Evolutionary conservation across 768 basidiomycete genomes (phyloP).

Genomic region (Asterophora lycoperdoides): DNA sequence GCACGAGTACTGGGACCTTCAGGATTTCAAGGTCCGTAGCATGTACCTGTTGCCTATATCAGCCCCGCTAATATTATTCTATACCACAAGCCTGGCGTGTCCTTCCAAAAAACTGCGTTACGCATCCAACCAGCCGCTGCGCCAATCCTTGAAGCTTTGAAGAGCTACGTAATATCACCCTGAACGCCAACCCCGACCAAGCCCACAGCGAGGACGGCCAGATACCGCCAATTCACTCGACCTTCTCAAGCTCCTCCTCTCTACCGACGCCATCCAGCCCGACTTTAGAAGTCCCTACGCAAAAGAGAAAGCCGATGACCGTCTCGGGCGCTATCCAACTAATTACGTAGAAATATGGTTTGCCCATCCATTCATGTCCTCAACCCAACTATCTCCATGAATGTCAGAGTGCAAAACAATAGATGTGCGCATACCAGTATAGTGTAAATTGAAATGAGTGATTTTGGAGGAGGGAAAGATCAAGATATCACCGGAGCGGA

Average conservation of each 20-base stretch:
- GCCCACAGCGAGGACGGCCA: not conserved
- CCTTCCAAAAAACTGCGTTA: slow-evolving; percentile 65
- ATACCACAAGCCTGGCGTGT: slow-evolving; percentile 78
- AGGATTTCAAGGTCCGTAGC: slow-evolving; percentile 59
- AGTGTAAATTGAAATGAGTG: slow-evolving; percentile 24
- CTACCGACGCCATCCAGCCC: slow-evolving; percentile 47
- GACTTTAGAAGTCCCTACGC: too few species aligned
- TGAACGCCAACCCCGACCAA: not conserved
- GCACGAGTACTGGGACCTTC: slow-evolving; percentile 77
- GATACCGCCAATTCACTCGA: slow-evolving; percentile 41
- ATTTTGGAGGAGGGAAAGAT: slow-evolving; percentile 20
- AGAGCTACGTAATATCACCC: slow-evolving; percentile 30
- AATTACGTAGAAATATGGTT: too few species aligned
- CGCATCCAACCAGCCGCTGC: slow-evolving; percentile 45
- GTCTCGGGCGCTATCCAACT: too few species aligned
- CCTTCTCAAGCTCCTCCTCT: slow-evolving; percentile 52
- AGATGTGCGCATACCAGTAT: slow-evolving; percentile 16
- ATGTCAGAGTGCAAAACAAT: slow-evolving; percentile 19
- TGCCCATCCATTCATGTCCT: not conserved
- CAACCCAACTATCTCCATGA: not conserved
- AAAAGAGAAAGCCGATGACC: too few species aligned
- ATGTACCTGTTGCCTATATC: not conserved
- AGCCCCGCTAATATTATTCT: slow-evolving; percentile 31
- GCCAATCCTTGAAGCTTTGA: slow-evolving; percentile 44
- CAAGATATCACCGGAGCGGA: slow-evolving; percentile 18